Conservation (phyloP, 805 yeast species). For the Kluyveromyces nonfermentans region DNA sequence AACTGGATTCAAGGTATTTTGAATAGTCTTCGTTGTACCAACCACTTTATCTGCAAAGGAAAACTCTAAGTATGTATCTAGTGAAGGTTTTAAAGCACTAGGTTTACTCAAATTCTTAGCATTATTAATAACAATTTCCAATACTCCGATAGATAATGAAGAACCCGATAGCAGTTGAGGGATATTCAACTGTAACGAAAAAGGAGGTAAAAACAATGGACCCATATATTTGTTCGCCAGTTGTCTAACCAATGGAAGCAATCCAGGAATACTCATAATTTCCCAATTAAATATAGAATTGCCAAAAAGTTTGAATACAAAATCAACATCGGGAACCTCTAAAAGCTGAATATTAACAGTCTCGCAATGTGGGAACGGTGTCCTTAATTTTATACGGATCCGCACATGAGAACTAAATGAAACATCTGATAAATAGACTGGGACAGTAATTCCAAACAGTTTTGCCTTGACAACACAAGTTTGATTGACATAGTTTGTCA, state of each 20-base stretch:
- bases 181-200: conserved; percentile 85
- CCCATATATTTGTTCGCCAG: conserved; percentile 83
- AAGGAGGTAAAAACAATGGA: conserved; percentile 79
- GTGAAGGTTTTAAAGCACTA: conserved; percentile 57
- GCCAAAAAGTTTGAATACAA: conserved; percentile 62
- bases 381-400: conserved; percentile 81
- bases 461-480: conserved; percentile 66
- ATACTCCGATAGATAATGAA: conserved; percentile 78
- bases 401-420: conserved; percentile 68
- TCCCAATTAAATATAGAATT: conserved; percentile 84
- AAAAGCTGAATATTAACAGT: conserved; percentile 78
- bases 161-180: conserved; percentile 88
- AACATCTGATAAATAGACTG: conserved; percentile 71
- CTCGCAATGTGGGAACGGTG: conserved; percentile 87
- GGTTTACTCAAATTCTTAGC: conserved; percentile 66
- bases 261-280: conserved; percentile 77
- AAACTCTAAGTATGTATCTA: conserved; percentile 82
- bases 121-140: conserved; percentile 55
- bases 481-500: conserved; percentile 78
- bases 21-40: conserved; percentile 60
- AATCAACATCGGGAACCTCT: conserved; percentile 86
- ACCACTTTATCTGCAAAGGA: conserved; percentile 49
- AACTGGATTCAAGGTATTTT: conserved; percentile 60
- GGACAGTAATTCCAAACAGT: conserved; percentile 74
- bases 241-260: conserved; percentile 70